Evolutionary conservation across 2,329 filamentous ascomycete species (phyloP).

Genomic region (Aspergillus carbonarius): DNA sequence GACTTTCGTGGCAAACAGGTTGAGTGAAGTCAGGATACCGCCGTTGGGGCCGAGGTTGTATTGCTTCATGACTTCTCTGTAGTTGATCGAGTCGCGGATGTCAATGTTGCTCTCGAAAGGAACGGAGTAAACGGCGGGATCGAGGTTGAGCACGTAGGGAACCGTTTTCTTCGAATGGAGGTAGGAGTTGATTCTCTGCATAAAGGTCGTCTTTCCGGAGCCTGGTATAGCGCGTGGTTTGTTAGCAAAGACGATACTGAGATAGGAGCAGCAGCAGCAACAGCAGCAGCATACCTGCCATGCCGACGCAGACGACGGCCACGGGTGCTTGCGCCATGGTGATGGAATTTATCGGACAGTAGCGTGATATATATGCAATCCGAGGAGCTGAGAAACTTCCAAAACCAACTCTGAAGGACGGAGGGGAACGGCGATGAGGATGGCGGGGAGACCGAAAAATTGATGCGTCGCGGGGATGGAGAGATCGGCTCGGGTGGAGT

Average conservation of each 20-base stretch:
- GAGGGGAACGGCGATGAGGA: conserved; percentile 5
- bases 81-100: conserved; percentile 98
- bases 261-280: conserved; percentile 1
- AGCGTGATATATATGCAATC: not conserved
- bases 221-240: conserved; percentile 48
- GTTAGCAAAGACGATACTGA: conserved; percentile 6
- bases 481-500: conserved; percentile 32
- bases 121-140: conserved; percentile 88
- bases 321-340: conserved; percentile 60
- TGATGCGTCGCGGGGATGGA: conserved; percentile 31
- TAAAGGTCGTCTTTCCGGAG: conserved; percentile 99
- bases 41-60: conserved; percentile 97
- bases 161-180: conserved; percentile 77
- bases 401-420: not conserved
- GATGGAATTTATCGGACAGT: conserved; percentile 8
- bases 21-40: conserved; percentile 90
- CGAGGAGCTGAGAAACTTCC: not conserved
- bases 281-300: conserved; percentile 68
- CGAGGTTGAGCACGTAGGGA: conserved; percentile 95
- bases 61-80: conserved; percentile 99
- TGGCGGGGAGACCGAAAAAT: conserved; percentile 16
- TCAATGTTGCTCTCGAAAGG: conserved; percentile 98
- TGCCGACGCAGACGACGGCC: conserved; percentile 90
- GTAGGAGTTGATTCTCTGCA: conserved; percentile 95
- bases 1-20: conserved; percentile 96